These are phyloP conservation scores for Lactarius vividus DNA, from an alignment of 768 basidiomycete species.

Conservation along the genomic window DNA sequence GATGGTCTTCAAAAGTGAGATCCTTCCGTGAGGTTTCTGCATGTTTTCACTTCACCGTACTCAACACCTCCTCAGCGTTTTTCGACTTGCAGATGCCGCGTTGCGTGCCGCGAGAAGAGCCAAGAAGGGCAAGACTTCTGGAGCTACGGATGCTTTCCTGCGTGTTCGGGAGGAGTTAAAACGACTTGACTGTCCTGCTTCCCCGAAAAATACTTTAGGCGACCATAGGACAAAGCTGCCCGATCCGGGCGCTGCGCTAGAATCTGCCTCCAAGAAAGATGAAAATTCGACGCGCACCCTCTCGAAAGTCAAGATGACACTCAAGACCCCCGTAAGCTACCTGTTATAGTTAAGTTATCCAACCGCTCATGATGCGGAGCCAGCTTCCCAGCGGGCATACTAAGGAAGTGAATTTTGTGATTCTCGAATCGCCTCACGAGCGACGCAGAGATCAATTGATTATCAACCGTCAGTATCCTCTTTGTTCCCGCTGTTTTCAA, in stretches of 20 bases:
- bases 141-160: not conserved
- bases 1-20: not conserved
- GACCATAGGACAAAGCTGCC: not conserved
- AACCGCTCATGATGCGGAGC: not conserved
- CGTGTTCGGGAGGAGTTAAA: not conserved
- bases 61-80: not conserved
- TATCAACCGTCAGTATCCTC: not conserved
- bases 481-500: not conserved
- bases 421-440: not conserved
- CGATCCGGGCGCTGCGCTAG: not conserved
- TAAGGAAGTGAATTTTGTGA: not conserved
- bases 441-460: not conserved
- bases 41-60: too few relatives aligned
- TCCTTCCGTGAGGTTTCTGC: not conserved
- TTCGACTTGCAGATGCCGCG: slow-evolving; percentile 2
- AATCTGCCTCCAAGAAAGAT: not conserved
- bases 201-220: not conserved
- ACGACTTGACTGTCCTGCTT: not conserved
- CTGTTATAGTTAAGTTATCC: not conserved
- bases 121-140: not conserved
- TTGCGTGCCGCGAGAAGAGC: not conserved
- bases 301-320: not conserved
- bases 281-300: not conserved
- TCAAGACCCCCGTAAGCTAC: not conserved
- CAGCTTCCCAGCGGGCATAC: not conserved